Base-by-base conservation (phyloP, 805 yeast genomes). In the Candida succiphila region DNA sequence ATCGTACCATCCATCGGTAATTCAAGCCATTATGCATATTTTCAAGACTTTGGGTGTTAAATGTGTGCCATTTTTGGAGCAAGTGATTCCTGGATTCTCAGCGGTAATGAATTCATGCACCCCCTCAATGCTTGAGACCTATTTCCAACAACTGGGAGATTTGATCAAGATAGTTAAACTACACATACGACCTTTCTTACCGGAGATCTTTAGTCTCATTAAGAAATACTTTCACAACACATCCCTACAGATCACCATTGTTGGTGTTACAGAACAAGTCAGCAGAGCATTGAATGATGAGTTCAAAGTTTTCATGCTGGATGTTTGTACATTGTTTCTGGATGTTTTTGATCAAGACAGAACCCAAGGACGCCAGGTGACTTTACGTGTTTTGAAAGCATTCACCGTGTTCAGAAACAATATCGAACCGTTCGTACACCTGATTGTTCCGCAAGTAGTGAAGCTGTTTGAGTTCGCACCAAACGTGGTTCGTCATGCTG, bases 21-120 rank as follows among this genome's bases (percentile, higher is more conserved):
- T 88, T n/a, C 96, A 88, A 46, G 94, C 97, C 0, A 80, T 92
- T 28, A 81, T 87, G 72, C 78, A 81, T 45, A 88, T 92, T 30
- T 88, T 88, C 64, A 86, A 83, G 53, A 80, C 94, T 2, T 63
- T 92, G 40, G 95, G 96, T 0, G 63, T 83, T 37, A 75, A 89
- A 36, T 88, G 96, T 55, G 92, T 88, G 13, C 76, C 88, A n/a
- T 89, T 85, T 52, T 59, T 94, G 36, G 82, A 82, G 20, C 85
- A 85, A 37, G 84, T 89, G 10, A 77, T 92, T 21, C 95, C 95
- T 1, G 95, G 94, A 0, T 76, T 92, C 41, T 66, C 86, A 21
- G 69, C 69, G 24, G 96, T 89, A 6, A 85, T 92, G 86, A 78
- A 77, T 34, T 66, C 78, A 1, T 83, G 89, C 48, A 81, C 88